Percentiles rank a stretch among this genome's conserved stretches.
Evolutionary conservation across 2,329 filamentous ascomycete species (phyloP).

Genomic region (Aspergillus ruber): DNA sequence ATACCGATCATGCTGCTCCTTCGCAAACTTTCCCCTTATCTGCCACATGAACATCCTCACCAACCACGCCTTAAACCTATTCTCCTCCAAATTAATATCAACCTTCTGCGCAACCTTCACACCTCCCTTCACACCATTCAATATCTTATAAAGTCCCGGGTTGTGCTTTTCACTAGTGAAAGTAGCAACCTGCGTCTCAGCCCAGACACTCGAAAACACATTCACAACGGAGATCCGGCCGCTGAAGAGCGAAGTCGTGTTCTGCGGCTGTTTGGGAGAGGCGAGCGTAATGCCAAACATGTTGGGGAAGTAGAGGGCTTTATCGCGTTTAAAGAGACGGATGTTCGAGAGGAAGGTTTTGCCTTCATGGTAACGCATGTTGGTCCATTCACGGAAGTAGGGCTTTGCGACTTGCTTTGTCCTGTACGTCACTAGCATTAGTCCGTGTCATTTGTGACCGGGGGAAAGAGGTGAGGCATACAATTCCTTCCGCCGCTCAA

Average conservation of each 20-base stretch:
- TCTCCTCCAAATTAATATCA: constrained; percentile 85
- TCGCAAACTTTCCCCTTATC: constrained; percentile 42
- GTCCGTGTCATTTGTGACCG: neutral
- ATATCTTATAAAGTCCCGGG: constrained; percentile 58
- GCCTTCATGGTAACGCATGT: constrained; percentile 73
- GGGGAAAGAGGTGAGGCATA: constrained; percentile 45
- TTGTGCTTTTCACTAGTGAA: constrained; percentile 65
- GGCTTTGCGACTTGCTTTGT: constrained; percentile 73
- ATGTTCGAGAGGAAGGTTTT: constrained; percentile 87
- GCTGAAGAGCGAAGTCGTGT: constrained; percentile 69
- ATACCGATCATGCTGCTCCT: constrained; percentile 51
- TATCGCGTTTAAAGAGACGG: constrained; percentile 73
- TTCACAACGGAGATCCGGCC: constrained; percentile 73
- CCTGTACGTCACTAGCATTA: constrained; percentile 35
- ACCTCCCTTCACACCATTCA: constrained; percentile 42
- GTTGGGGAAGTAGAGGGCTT: constrained; percentile 90
- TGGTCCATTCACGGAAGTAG: constrained; percentile 94
- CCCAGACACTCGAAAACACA: constrained; percentile 80
- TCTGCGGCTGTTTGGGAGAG: constrained; percentile 47
- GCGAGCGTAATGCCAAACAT: constrained; percentile 71
- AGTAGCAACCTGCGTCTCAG: constrained; percentile 67
- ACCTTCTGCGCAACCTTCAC: constrained; percentile 62
- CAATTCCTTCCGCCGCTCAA: constrained; percentile 69
- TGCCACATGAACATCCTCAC: constrained; percentile 48
- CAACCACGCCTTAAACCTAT: constrained; percentile 57